These are phyloP conservation scores for Chaetomium globosum DNA, from an alignment of 2,329 filamentous ascomycete genomes.

Conservation along the genomic window DNA sequence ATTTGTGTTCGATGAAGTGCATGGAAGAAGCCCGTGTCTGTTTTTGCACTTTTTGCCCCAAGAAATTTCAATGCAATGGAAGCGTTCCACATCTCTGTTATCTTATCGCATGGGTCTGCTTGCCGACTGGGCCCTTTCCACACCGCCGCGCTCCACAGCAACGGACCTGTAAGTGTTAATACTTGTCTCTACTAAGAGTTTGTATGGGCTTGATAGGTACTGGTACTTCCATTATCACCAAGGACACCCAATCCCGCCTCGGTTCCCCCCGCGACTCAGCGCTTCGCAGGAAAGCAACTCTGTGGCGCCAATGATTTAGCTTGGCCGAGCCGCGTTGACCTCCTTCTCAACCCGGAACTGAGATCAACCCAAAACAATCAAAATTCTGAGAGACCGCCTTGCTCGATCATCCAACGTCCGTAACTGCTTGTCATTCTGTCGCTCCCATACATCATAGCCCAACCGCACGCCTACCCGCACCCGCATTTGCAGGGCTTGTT, in stretches of 20 bases:
- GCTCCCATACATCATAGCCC: neutral
- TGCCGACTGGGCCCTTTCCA: neutral
- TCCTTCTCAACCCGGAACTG: conserved; percentile 11
- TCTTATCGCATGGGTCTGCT: conserved; percentile 32
- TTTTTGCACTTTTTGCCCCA: conserved; percentile 10
- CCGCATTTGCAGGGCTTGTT: conserved; percentile 20
- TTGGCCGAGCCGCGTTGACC: conserved; percentile 19
- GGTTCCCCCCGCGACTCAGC: conserved; percentile 9
- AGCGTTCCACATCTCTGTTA: conserved; percentile 22
- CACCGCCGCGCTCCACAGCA: neutral
- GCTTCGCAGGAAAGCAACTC: conserved; percentile 19
- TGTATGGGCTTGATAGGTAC: neutral
- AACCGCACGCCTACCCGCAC: neutral
- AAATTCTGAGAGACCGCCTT: neutral
- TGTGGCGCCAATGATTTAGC: conserved; percentile 26
- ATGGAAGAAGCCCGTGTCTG: conserved; percentile 8
- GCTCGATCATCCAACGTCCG: conserved; percentile 8
- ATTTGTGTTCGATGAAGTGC: conserved; percentile 6
- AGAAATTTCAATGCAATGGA: conserved; percentile 27
- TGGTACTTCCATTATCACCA: neutral
- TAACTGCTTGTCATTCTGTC: neutral
- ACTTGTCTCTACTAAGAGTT: neutral
- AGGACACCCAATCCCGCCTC: neutral
- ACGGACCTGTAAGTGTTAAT: neutral
- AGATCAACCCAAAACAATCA: conserved; percentile 21